Conservation (phyloP, 768 basidiomycete species). For the Boletus pseudopeckii region DNA sequence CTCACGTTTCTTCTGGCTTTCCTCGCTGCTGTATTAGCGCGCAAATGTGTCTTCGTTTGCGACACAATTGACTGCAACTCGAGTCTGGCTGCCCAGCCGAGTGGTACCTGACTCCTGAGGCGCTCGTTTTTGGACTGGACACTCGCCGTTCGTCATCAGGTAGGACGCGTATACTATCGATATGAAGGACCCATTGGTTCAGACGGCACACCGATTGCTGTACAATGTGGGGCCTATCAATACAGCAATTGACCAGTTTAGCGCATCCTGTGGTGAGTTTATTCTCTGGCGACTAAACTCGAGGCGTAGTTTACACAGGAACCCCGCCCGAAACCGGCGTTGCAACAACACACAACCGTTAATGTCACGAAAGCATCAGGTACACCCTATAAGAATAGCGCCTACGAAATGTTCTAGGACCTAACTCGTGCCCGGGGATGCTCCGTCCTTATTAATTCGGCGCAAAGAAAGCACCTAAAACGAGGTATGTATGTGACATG, state of each 20-base stretch:
- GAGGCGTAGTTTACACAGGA: background rate
- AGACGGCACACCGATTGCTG: background rate
- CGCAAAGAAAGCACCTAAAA: background rate
- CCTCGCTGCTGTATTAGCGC: too few relatives aligned
- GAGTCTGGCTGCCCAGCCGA: too few relatives aligned
- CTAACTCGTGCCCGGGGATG: background rate
- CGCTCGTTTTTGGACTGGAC: background rate
- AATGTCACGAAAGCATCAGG: background rate
- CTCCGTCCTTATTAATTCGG: background rate
- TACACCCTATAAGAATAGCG: background rate
- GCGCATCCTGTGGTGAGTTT: background rate
- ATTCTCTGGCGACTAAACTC: background rate
- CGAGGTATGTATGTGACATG: background rate
- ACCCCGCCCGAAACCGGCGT: background rate
- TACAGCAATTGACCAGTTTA: background rate
- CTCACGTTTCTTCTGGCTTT: too few relatives aligned
- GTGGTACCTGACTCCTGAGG: background rate
- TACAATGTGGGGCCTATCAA: background rate
- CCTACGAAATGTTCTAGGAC: background rate
- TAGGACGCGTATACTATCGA: background rate
- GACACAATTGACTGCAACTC: too few relatives aligned
- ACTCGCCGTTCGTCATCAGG: background rate
- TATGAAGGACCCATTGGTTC: background rate
- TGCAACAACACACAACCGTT: background rate
- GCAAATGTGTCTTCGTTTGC: too few relatives aligned